phyloP scores from a whole-genome alignment of 2,329 filamentous ascomycete species.

The Aspergillus sergii region DNA sequence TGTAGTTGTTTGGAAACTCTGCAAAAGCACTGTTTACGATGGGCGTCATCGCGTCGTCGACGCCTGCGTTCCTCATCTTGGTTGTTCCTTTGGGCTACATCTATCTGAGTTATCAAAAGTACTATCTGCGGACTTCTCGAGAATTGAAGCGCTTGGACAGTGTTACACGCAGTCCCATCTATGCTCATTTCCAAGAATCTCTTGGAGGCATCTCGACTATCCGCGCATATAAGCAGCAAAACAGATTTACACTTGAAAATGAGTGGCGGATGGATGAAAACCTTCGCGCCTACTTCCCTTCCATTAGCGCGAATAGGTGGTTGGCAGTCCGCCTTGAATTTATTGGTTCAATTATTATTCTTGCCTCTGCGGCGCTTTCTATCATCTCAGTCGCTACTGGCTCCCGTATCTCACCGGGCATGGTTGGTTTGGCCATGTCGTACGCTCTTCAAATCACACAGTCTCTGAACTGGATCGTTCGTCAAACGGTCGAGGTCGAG shows the following conservation, averaged over 20 bases:
- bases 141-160: constrained; percentile 96
- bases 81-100: constrained; percentile 78
- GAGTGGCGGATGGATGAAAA: constrained; percentile 98
- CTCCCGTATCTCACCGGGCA: constrained; percentile 66
- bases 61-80: constrained; percentile 76
- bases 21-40: constrained; percentile 81
- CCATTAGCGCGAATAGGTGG: constrained; percentile 93
- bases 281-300: constrained; percentile 90
- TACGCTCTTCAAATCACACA: constrained; percentile 97
- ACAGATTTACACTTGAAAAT: constrained; percentile 87
- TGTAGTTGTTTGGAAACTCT: constrained; percentile 70
- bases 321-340: constrained; percentile 93
- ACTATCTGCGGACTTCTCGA: constrained; percentile 93
- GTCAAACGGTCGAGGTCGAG: constrained; percentile 98
- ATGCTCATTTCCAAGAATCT: constrained; percentile 97
- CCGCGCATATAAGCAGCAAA: constrained; percentile 87
- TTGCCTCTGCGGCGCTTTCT: constrained; percentile 79
- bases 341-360: constrained; percentile 90
- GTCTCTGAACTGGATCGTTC: constrained; percentile 97
- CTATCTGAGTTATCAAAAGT: constrained; percentile 93
- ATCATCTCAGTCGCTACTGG: constrained; percentile 76
- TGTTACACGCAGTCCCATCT: constrained; percentile 92
- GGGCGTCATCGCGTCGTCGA: constrained; percentile 77
- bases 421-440: constrained; percentile 92
- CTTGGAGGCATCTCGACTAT: constrained; percentile 93